Conservation (phyloP, 106 monocot genomes). For the Vanilla planifolia region DNA sequence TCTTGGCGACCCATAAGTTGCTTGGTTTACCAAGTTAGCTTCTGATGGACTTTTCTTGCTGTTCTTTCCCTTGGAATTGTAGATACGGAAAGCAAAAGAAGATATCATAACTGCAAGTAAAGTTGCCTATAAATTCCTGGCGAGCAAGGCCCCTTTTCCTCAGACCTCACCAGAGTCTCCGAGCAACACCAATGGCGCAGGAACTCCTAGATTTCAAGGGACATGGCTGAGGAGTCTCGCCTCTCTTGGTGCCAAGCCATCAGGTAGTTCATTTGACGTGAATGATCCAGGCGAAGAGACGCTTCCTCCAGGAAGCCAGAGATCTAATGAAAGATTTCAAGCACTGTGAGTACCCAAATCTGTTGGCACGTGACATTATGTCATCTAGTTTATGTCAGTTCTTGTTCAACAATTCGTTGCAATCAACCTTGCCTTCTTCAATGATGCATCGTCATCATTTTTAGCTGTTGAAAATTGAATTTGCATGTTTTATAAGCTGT, state of each 20-base stretch:
- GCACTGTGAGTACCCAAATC: not conserved
- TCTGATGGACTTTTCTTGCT: not conserved
- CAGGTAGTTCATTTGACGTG: slow-evolving; percentile 29
- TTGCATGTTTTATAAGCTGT: too few species aligned
- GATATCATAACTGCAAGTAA: slow-evolving; percentile 79
- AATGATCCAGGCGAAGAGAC: not conserved
- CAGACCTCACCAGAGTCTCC: slow-evolving; percentile 34
- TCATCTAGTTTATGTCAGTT: not conserved
- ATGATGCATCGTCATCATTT: not conserved
- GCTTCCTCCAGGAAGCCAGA: not conserved
- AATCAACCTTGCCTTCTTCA: not conserved
- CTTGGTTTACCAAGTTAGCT: not conserved
- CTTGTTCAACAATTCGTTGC: not conserved
- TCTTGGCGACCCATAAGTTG: too few species aligned
- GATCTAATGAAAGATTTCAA: not conserved
- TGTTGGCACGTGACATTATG: not conserved
- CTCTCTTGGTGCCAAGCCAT: slow-evolving; percentile 60
- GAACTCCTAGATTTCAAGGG: slow-evolving; percentile 33
- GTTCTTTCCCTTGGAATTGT: slow-evolving; percentile 4
- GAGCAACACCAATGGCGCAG: slow-evolving; percentile 33
- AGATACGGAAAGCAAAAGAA: slow-evolving; percentile 82
- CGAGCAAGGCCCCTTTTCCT: slow-evolving; percentile 41
- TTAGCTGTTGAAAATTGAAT: too few species aligned
- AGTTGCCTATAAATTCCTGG: slow-evolving; percentile 77
- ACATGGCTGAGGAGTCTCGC: slow-evolving; percentile 65